Conservation (phyloP, 352 stramenopile genomes). For the Peronospora farinosa region DNA sequence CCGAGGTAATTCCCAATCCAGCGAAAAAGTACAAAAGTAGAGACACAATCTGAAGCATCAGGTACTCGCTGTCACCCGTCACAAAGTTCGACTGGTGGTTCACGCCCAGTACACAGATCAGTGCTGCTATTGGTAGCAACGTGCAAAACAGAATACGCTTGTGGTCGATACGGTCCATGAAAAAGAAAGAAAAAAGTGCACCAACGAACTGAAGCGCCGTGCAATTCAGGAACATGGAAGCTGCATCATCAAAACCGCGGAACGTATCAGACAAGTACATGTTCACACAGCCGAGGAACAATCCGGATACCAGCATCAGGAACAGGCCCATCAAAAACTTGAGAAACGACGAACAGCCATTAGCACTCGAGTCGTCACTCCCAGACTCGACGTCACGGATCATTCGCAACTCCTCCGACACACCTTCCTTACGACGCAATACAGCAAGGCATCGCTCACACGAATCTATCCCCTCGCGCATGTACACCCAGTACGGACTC, state of each 20-base stretch:
- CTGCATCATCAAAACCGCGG: conserved; percentile 46
- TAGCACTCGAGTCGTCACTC: conserved; percentile 26
- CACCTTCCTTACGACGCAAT: conserved; percentile 68
- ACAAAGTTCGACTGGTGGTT: conserved; percentile 48
- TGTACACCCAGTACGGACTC: conserved; percentile 81
- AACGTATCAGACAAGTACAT: conserved; percentile 71
- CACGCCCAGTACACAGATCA: conserved; percentile 48
- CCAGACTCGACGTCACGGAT: conserved; percentile 67
- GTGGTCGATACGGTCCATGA: conserved; percentile 79
- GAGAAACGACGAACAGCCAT: conserved; percentile 32
- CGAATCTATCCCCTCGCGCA: conserved; percentile 65
- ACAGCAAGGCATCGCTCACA: conserved; percentile 66
- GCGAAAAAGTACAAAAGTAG: conserved; percentile 76
- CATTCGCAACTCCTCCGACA: conserved; percentile 65
- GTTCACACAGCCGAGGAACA: conserved; percentile 61
- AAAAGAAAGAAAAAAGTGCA: conserved; percentile 78
- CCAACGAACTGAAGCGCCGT: conserved; percentile 59
- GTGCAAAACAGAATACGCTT: conserved; percentile 63
- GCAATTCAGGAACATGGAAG: conserved; percentile 80
- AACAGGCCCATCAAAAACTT: conserved; percentile 68
- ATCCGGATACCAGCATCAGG: conserved; percentile 61
- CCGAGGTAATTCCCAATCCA: conserved; percentile 61
- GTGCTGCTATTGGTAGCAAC: conserved; percentile 45
- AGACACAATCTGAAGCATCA: conserved; percentile 68
- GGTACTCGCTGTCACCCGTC: conserved; percentile 44